Conservation (phyloP, 306 rosid species). For the Nissolia schottii region DNA sequence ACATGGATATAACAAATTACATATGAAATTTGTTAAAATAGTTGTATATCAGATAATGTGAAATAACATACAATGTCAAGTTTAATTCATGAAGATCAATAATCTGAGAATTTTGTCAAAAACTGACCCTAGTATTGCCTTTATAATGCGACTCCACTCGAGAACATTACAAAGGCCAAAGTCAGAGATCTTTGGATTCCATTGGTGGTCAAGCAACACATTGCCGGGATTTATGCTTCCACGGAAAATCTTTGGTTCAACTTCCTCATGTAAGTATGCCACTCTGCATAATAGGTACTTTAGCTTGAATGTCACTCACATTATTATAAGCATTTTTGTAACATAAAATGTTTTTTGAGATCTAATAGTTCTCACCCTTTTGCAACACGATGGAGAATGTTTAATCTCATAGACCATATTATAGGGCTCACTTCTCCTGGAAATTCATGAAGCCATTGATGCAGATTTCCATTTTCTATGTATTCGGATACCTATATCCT, state of each 20-base stretch:
- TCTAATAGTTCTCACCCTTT: slow-evolving; percentile 53
- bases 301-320: neutral
- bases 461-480: slow-evolving; percentile 52
- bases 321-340: neutral
- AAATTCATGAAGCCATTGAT: slow-evolving; percentile 58
- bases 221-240: slow-evolving; percentile 48
- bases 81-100: neutral
- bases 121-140: slow-evolving; percentile 47
- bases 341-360: neutral
- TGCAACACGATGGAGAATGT: slow-evolving; percentile 56
- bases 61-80: neutral
- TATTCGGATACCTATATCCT: slow-evolving; percentile 59
- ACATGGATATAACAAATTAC: neutral
- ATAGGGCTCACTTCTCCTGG: slow-evolving; percentile 46
- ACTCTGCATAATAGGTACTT: slow-evolving; percentile 43
- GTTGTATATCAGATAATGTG: neutral
- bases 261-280: slow-evolving; percentile 66
- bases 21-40: neutral
- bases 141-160: slow-evolving; percentile 20
- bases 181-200: slow-evolving; percentile 57
- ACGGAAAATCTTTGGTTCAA: slow-evolving; percentile 55
- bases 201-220: slow-evolving; percentile 51
- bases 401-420: slow-evolving; percentile 51
- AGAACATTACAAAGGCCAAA: slow-evolving; percentile 48
- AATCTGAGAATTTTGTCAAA: neutral